Evolutionary conservation across 2,329 filamentous ascomycete genomes (phyloP).

Genomic region (Colletotrichum aenigma): DNA sequence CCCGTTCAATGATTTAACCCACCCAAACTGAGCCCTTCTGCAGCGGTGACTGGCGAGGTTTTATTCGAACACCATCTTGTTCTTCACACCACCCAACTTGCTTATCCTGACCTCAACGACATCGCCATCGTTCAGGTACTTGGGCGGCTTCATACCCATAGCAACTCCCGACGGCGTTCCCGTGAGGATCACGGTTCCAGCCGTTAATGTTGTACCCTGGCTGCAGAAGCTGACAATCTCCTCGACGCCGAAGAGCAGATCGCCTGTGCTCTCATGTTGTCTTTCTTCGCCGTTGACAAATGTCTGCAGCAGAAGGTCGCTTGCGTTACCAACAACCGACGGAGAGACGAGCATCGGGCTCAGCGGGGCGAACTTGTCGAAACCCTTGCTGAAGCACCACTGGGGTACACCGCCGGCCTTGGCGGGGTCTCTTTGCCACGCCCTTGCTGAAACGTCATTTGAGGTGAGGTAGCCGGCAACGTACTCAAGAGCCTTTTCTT

Average conservation of each 20-base stretch:
- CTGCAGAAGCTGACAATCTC: conserved; percentile 51
- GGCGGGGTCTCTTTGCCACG: conserved; percentile 55
- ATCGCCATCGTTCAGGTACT: conserved; percentile 45
- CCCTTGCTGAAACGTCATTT: conserved; percentile 61
- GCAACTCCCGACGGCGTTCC: conserved; percentile 54
- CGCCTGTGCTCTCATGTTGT: conserved; percentile 50
- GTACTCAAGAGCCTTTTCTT: conserved; percentile 46
- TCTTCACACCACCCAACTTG: conserved; percentile 33
- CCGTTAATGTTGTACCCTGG: conserved; percentile 52
- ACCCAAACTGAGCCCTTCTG: background rate
- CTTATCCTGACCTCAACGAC: conserved; percentile 47
- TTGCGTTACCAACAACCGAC: conserved; percentile 30
- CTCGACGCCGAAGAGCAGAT: conserved; percentile 55
- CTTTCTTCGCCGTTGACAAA: conserved; percentile 54
- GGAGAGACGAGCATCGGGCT: conserved; percentile 48
- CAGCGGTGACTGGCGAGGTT: background rate
- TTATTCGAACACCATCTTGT: conserved; percentile 42
- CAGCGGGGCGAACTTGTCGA: conserved; percentile 60
- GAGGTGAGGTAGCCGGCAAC: conserved; percentile 50
- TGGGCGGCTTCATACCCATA: conserved; percentile 47
- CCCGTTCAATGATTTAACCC: background rate
- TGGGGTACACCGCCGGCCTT: conserved; percentile 45
- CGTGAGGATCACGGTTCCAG: conserved; percentile 55
- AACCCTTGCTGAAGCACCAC: conserved; percentile 61
- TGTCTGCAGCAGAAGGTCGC: conserved; percentile 35